phyloP scores from a whole-genome alignment of 1,284 basidiomycete species.

The Apiotrichum mycotoxinovorans region DNA sequence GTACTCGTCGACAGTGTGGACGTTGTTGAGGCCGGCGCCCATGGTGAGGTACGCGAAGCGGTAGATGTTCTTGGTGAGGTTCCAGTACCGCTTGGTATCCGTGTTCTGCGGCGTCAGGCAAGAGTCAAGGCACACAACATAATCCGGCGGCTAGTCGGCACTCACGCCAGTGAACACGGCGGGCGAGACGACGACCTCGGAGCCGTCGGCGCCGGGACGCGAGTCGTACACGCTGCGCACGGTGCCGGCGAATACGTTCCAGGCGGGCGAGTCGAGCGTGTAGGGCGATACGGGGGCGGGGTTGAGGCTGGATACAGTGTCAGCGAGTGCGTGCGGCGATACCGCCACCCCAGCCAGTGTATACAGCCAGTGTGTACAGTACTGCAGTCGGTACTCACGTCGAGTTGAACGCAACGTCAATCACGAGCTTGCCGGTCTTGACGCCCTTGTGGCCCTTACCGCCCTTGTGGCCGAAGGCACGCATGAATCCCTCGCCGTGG shows the following conservation, averaged over 20 bases:
- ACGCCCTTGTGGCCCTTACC: neutral
- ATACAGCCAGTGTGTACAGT: neutral
- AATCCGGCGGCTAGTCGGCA: neutral
- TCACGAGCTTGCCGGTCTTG: slow-evolving; percentile 29
- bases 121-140: no score
- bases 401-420: slow-evolving; percentile 34
- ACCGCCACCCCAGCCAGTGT: neutral
- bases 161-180: slow-evolving; percentile 29
- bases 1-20: slow-evolving; percentile 44
- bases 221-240: slow-evolving; percentile 34
- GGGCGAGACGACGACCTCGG: slow-evolving; percentile 35
- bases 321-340: no score
- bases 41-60: slow-evolving; percentile 34
- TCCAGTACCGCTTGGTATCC: slow-evolving; percentile 47
- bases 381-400: neutral
- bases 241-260: slow-evolving; percentile 40
- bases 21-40: slow-evolving; percentile 17
- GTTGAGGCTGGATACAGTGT: slow-evolving; percentile 29
- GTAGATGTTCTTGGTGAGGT: slow-evolving; percentile 44
- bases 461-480: neutral
- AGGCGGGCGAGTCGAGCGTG: slow-evolving; percentile 33
- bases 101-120: slow-evolving; percentile 26
- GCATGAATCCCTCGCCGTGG: slow-evolving; percentile 8
- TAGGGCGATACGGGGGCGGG: slow-evolving; percentile 45
- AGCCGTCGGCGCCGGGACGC: slow-evolving; percentile 17